Percentiles rank a stretch among this genome's conserved stretches.
Evolutionary conservation across 2,329 filamentous ascomycete species (phyloP).

Genomic region (Zasmidium cellare): DNA sequence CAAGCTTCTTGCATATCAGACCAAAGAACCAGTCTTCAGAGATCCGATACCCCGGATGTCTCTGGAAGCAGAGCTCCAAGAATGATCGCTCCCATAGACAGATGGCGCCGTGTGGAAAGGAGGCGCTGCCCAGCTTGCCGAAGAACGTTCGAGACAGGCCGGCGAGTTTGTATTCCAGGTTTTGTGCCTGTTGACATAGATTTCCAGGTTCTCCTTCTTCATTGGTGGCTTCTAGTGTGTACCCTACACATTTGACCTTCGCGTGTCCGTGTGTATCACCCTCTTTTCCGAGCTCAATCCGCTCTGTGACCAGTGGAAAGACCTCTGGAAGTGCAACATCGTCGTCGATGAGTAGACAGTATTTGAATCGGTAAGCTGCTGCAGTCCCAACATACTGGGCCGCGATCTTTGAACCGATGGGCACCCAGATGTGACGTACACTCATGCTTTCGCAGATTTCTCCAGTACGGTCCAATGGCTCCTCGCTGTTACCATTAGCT

Average conservation of each 20-base stretch:
- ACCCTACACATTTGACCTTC: slow-evolving; percentile 48
- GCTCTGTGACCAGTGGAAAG: slow-evolving; percentile 49
- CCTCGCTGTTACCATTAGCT: slow-evolving; percentile 51
- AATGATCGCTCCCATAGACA: slow-evolving; percentile 49
- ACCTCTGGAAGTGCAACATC: slow-evolving; percentile 51
- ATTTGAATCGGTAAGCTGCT: slow-evolving; percentile 46
- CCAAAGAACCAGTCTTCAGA: slow-evolving; percentile 57
- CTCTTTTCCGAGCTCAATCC: slow-evolving; percentile 28
- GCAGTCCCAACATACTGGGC: slow-evolving; percentile 52
- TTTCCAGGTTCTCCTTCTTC: slow-evolving; percentile 25
- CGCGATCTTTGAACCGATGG: slow-evolving; percentile 51
- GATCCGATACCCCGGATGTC: slow-evolving; percentile 52
- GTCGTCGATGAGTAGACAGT: slow-evolving; percentile 52
- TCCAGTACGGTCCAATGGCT: slow-evolving; percentile 50
- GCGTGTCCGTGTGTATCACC: slow-evolving; percentile 23
- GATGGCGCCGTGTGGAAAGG: slow-evolving; percentile 54
- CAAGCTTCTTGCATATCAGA: neutral
- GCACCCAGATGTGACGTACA: slow-evolving; percentile 52
- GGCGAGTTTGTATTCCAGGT: slow-evolving; percentile 55
- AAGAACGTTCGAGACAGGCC: slow-evolving; percentile 48
- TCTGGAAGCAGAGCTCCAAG: slow-evolving; percentile 44
- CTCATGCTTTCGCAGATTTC: slow-evolving; percentile 45
- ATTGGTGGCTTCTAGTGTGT: slow-evolving; percentile 45
- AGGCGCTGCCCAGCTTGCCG: slow-evolving; percentile 48
- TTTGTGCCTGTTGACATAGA: slow-evolving; percentile 41